Base-by-base conservation (phyloP, 805 yeast species). In the Ogataea salicorniae region DNA sequence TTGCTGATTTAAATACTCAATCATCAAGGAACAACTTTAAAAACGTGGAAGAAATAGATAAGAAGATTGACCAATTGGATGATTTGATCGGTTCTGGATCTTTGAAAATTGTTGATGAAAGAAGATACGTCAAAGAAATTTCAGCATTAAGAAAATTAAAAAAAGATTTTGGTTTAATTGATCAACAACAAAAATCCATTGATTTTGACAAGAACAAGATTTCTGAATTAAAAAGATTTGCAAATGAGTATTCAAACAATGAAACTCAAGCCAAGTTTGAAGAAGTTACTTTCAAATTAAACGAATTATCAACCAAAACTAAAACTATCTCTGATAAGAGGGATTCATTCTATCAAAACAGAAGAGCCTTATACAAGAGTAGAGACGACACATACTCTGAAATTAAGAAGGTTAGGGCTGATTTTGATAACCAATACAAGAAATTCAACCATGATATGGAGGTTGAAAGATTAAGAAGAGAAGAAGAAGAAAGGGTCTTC, bases 41-140 rank as follows among this genome's bases (percentile, higher is more conserved):
- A 66, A 70, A 74, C 41, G 78, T 76, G 51, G 82, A 71, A 35
- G 95, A 87, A 53, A 83, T 87, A 56, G 90, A 86, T 57, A 72
- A 72, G 49, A 80, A 83, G 67, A 75, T 87, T 61, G 63, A 65
- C 49, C 73, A 73, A 55, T 78, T 89, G 61, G 97, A 94, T 65
- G 77, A 75, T 39, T 73, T 77, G 56, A 83, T 94, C 52, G 87
- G 86, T 47, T 70, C 85, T 43, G 98, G 98, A 53, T 69, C 76
- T 41, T 75, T 94, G 64, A 80, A 87, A 59, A 80, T 94, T 62
- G 97, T 90, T 46, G 96, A 92, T 54, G 99, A 94, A 77, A 84
- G 88, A 73, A 77, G 82, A 63, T 70, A 76, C 55, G 81, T 94
- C 56, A 87, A 87, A 71, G 98, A 92, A 71, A 86, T 89, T 76